A percentile compares a stretch with the other conserved stretches of the same genome.
Conservation (phyloP, 371 early-diverging fungal species). For the Mucor circinelloides region DNA sequence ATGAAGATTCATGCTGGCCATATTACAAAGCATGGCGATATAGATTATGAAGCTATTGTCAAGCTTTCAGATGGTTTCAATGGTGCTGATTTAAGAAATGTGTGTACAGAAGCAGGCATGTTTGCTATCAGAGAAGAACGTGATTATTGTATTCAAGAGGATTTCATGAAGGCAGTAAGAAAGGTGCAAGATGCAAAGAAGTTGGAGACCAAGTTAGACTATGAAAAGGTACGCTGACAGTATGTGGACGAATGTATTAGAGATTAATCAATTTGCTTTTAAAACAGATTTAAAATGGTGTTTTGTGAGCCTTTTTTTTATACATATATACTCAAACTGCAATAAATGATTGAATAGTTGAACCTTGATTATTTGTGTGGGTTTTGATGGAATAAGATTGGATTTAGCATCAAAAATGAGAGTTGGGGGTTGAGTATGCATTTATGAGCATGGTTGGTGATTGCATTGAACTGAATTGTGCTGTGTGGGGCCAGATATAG, state of each 20-base stretch:
- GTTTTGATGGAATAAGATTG: too few species aligned
- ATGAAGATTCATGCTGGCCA: conserved; percentile 95
- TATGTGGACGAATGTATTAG: not conserved
- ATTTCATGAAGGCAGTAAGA: conserved; percentile 99
- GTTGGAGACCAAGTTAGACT: conserved; percentile 98
- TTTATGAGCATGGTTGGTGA: too few species aligned
- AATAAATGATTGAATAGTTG: not conserved
- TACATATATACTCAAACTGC: not conserved
- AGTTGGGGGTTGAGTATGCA: too few species aligned
- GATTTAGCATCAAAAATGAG: too few species aligned
- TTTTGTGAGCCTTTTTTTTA: not conserved
- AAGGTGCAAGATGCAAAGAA: conserved; percentile 99
- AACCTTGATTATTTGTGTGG: too few species aligned
- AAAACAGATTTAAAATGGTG: not conserved
- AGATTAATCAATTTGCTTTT: not conserved
- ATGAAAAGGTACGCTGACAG: conserved; percentile 78
- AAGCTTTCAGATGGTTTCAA: conserved; percentile 99
- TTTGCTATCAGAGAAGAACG: conserved; percentile 99
- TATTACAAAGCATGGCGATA: conserved; percentile 95
- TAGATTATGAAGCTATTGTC: conserved; percentile 97
- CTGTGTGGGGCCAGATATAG: too few species aligned
- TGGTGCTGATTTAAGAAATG: conserved; percentile 99
- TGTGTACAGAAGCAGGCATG: conserved; percentile 99
- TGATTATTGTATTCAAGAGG: conserved; percentile 97
- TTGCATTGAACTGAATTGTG: too few species aligned